A percentile compares a stretch with the other conserved stretches of the same genome.
phyloP scores from a whole-genome alignment of 805 yeast genomes.

The Zygoascus bituminiphila region DNA sequence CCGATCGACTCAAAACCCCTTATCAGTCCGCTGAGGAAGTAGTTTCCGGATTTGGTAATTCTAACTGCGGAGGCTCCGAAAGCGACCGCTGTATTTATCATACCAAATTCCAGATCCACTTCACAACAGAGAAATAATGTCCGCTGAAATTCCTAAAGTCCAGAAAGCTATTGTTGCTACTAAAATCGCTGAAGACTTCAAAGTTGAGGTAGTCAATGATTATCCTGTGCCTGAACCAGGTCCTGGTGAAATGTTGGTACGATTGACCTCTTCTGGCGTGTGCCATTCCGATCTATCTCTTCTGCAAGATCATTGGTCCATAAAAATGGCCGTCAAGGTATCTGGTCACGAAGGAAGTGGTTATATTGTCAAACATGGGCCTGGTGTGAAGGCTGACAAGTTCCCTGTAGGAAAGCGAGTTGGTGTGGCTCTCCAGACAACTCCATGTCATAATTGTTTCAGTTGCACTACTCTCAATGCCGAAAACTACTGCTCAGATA shows the following conservation, averaged over 20 bases:
- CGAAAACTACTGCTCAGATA: constrained; percentile 47
- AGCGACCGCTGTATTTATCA: background rate
- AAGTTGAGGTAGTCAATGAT: constrained; percentile 27
- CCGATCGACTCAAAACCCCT: too few relatives aligned
- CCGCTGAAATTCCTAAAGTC: constrained; percentile 23
- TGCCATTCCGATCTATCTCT: constrained; percentile 38
- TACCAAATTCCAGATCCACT: background rate
- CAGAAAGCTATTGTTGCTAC: constrained; percentile 32
- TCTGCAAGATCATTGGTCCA: constrained; percentile 35
- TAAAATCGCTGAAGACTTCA: constrained; percentile 28
- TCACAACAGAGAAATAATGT: background rate
- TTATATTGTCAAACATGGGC: constrained; percentile 22
- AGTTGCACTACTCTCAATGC: constrained; percentile 23
- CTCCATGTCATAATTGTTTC: constrained; percentile 20
- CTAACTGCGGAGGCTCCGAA: background rate
- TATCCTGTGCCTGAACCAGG: constrained; percentile 30
- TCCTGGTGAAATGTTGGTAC: constrained; percentile 23
- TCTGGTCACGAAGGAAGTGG: constrained; percentile 30
- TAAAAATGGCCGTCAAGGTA: constrained; percentile 17
- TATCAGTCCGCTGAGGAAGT: background rate
- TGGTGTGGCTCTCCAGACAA: constrained; percentile 21
- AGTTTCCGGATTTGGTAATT: background rate
- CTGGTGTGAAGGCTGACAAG: constrained; percentile 12
- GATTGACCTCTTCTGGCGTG: constrained; percentile 34
- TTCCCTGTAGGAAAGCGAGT: constrained; percentile 22